phyloP scores from a whole-genome alignment of 2,329 filamentous ascomycete genomes.

The Hypocreales sp. region DNA sequence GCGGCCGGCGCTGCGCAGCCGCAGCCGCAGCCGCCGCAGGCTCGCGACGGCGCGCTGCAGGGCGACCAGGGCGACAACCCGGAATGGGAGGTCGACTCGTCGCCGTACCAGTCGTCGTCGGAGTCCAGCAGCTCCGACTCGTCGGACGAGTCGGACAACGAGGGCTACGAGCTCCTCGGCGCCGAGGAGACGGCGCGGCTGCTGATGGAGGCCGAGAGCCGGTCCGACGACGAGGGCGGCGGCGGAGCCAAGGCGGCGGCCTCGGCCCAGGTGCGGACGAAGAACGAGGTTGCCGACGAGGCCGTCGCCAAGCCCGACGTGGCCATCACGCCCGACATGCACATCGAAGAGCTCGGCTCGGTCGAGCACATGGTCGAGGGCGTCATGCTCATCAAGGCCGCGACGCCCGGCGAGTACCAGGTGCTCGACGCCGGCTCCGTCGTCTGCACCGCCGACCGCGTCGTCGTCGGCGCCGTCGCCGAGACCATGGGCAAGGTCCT shows the following conservation, averaged over 20 bases:
- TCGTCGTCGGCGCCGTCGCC: conserved; percentile 64
- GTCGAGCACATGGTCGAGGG: conserved; percentile 69
- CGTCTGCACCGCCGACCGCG: conserved; percentile 61
- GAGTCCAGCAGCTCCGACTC: conserved; percentile 44
- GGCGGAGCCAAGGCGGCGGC: conserved; percentile 23
- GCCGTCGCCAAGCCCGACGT: conserved; percentile 61
- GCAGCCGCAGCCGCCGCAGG: conserved; percentile 3
- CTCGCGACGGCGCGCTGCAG: conserved; percentile 9
- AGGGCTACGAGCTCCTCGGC: conserved; percentile 57
- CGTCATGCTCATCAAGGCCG: conserved; percentile 63
- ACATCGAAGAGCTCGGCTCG: conserved; percentile 58
- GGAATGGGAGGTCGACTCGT: conserved; percentile 77
- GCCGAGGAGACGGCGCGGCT: conserved; percentile 73
- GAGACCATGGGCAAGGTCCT: conserved; percentile 79
- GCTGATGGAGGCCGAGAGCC: conserved; percentile 69
- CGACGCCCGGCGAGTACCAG: conserved; percentile 63
- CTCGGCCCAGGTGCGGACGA: conserved; percentile 48
- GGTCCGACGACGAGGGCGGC: conserved; percentile 62
- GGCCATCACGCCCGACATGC: conserved; percentile 60
- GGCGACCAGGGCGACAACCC: conserved; percentile 32
- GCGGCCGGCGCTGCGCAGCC: conserved; percentile 4
- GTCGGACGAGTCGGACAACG: conserved; percentile 37
- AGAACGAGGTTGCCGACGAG: conserved; percentile 61
- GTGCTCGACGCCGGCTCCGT: conserved; percentile 76
- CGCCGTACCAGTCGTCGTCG: conserved; percentile 55